Conservation (phyloP, 805 yeast species). For the Candida nanaspora region DNA sequence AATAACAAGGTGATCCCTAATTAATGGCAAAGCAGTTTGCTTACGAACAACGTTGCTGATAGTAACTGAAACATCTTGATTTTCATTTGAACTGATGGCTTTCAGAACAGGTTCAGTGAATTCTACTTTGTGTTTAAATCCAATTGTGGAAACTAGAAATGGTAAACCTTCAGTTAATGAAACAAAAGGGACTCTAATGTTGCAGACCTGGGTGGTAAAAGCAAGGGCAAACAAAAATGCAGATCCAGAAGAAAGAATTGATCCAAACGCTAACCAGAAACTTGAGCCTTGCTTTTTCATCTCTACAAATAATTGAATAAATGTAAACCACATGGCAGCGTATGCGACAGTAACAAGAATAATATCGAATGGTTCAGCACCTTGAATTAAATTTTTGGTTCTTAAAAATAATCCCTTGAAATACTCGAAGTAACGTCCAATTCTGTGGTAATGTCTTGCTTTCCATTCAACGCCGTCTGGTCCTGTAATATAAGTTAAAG, state of each 20-base stretch:
- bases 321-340: constrained; percentile 80
- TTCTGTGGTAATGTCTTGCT: constrained; percentile 47
- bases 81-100: constrained; percentile 24
- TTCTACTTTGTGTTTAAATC: constrained; percentile 78
- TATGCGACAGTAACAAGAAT: constrained; percentile 75
- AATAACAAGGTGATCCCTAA: constrained; percentile 73
- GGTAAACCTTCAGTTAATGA: constrained; percentile 89
- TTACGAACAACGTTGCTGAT: constrained; percentile 22
- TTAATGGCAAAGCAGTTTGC: constrained; percentile 41
- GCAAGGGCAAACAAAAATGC: constrained; percentile 78
- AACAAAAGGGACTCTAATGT: constrained; percentile 58
- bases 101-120: constrained; percentile 55
- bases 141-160: constrained; percentile 84
- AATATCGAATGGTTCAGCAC: constrained; percentile 84
- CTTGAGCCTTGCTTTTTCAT: constrained; percentile 75
- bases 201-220: constrained; percentile 48
- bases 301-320: constrained; percentile 64
- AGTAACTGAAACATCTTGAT: constrained; percentile 24
- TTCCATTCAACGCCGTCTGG: constrained; percentile 52
- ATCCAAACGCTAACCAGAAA: constrained; percentile 80
- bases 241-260: constrained; percentile 70
- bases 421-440: constrained; percentile 51
- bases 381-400: constrained; percentile 40
- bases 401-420: constrained; percentile 32
- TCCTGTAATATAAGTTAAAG: constrained; percentile 13